These are phyloP conservation scores for Penicillium nucicola DNA, from an alignment of 495 filamentous ascomycete species.

Conservation along the genomic window DNA sequence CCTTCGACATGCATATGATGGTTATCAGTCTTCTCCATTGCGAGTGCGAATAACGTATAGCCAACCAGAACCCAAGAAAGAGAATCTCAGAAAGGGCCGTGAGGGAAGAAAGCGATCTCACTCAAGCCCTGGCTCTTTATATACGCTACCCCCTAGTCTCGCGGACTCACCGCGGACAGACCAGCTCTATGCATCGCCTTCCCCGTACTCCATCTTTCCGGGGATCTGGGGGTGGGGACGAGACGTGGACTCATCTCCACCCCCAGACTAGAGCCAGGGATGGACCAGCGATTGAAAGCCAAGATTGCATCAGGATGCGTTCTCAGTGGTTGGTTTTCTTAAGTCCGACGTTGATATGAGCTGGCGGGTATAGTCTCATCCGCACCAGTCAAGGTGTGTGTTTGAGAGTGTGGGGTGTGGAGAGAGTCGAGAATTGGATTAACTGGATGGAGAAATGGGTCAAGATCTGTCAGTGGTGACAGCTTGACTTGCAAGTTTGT, in stretches of 20 bases:
- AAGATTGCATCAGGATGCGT: no score
- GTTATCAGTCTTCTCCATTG: slow-evolving; percentile 16
- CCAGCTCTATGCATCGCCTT: no score
- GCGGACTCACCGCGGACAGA: no score
- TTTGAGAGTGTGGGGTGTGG: background rate
- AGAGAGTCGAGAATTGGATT: no score
- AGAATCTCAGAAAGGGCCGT: background rate
- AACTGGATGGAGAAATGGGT: no score
- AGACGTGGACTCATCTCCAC: background rate
- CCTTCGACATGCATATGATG: slow-evolving; percentile 19
- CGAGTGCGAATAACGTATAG: background rate
- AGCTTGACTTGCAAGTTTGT: no score
- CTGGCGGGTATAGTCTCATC: background rate
- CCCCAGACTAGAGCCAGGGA: background rate
- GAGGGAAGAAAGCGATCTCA: background rate
- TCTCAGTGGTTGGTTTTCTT: no score
- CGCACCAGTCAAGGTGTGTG: background rate
- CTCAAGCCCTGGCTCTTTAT: no score
- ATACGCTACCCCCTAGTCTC: background rate
- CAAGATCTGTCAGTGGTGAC: no score
- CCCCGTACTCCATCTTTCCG: background rate
- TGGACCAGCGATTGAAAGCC: background rate
- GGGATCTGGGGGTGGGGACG: background rate
- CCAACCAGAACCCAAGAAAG: background rate
- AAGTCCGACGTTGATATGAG: no score